These are phyloP conservation scores for Isoetes taiwanensis DNA, from an alignment of 75 land plant species.

Conservation along the genomic window DNA sequence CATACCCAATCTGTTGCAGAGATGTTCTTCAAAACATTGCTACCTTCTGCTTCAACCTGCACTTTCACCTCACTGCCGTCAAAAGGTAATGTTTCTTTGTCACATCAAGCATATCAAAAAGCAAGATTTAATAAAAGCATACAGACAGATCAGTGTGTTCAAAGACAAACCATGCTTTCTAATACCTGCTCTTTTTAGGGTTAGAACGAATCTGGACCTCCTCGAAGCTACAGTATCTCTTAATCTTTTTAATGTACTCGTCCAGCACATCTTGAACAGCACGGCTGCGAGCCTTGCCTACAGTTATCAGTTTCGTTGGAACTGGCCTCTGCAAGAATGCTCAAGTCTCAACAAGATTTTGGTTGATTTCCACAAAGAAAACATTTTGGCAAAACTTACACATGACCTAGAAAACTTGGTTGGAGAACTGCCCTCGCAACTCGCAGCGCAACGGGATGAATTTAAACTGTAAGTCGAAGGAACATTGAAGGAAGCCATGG, in stretches of 20 bases:
- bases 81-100: background rate
- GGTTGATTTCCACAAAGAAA: too few relatives aligned
- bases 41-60: slow-evolving; percentile 60
- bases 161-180: background rate
- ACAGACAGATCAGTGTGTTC: background rate
- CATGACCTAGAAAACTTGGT: too few relatives aligned
- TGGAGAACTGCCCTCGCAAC: too few relatives aligned
- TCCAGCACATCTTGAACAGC: slow-evolving; percentile 44
- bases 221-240: slow-evolving; percentile 44
- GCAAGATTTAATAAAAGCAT: background rate
- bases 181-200: slow-evolving; percentile 57
- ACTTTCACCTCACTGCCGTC: slow-evolving; percentile 41
- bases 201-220: slow-evolving; percentile 57
- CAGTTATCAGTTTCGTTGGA: slow-evolving; percentile 45
- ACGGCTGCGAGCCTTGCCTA: slow-evolving; percentile 48
- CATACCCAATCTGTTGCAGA: slow-evolving; percentile 57
- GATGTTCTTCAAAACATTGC: slow-evolving; percentile 36
- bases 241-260: slow-evolving; percentile 53
- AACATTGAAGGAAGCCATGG: too few relatives aligned
- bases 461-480: too few relatives aligned
- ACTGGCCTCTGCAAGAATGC: slow-evolving; percentile 54
- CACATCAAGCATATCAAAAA: background rate
- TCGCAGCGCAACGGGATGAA: too few relatives aligned
- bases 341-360: too few relatives aligned
- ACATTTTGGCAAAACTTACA: too few relatives aligned